Percentiles rank a stretch among this genome's conserved stretches.
Evolutionary conservation across 2,329 filamentous ascomycete genomes (phyloP).

Genomic region (Bimuria novae-zelandiae): DNA sequence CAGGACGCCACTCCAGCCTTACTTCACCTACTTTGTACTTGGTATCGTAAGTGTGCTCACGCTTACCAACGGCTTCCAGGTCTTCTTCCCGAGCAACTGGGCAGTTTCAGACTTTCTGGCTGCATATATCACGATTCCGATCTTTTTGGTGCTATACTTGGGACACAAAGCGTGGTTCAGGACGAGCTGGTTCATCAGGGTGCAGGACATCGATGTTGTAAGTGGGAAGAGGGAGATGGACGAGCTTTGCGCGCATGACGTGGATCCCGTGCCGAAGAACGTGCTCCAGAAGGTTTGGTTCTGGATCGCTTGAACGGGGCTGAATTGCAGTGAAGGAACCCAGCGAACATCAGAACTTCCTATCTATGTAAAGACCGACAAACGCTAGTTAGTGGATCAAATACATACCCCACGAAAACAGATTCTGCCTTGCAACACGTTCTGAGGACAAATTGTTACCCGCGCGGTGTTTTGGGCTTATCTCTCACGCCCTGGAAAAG

Average conservation of each 20-base stretch:
- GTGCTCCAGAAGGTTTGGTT: constrained; percentile 40
- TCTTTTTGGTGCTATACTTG: constrained; percentile 41
- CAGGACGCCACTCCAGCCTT: constrained; percentile 53
- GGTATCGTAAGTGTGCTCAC: constrained; percentile 50
- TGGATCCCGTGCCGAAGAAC: constrained; percentile 42
- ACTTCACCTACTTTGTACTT: constrained; percentile 63
- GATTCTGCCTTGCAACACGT: no score
- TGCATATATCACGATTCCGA: constrained; percentile 53
- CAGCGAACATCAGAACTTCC: no score
- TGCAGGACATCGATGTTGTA: constrained; percentile 39
- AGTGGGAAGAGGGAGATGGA: constrained; percentile 44
- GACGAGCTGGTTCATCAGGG: constrained; percentile 33
- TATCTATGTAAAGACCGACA: no score
- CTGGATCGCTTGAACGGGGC: constrained; percentile 46
- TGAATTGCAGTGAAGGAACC: no score
- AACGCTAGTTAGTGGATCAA: no score
- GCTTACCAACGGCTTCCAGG: constrained; percentile 48
- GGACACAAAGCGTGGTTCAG: constrained; percentile 41
- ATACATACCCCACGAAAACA: no score
- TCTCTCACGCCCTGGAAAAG: no score
- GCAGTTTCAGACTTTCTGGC: constrained; percentile 56
- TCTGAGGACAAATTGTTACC: no score
- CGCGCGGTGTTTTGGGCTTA: no score
- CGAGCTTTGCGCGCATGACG: constrained; percentile 39
- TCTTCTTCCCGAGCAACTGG: constrained; percentile 59